phyloP scores from a whole-genome alignment of 2,329 filamentous ascomycete species.

The Scedosporium aurantiacum region DNA sequence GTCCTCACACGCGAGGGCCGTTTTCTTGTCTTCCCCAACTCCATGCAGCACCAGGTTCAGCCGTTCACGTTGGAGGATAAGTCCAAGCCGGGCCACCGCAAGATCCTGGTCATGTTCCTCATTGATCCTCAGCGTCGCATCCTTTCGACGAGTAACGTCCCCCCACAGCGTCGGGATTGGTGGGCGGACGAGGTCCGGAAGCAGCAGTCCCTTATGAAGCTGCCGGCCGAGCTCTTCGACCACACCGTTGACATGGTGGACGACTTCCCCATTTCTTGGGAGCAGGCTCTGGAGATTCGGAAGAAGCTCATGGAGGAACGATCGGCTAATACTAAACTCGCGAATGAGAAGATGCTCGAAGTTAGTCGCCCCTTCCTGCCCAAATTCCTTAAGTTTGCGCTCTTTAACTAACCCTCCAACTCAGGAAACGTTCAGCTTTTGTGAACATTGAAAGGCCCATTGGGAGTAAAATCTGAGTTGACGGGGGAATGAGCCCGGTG shows the following conservation, averaged over 20 bases:
- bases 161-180: slow-evolving; percentile 26
- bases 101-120: slow-evolving; percentile 47
- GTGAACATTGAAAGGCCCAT: neutral
- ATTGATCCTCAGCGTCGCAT: slow-evolving; percentile 43
- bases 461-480: no score
- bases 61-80: slow-evolving; percentile 37
- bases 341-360: neutral
- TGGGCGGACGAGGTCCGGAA: slow-evolving; percentile 35
- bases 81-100: slow-evolving; percentile 40
- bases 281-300: slow-evolving; percentile 26
- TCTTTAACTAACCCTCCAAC: neutral
- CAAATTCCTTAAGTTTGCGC: neutral
- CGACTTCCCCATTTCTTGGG: slow-evolving; percentile 14
- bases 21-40: slow-evolving; percentile 31
- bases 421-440: slow-evolving; percentile 3
- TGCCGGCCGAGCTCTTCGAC: slow-evolving; percentile 18
- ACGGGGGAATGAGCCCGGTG: no score
- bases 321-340: slow-evolving; percentile 9
- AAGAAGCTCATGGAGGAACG: slow-evolving; percentile 28
- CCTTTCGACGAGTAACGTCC: slow-evolving; percentile 30
- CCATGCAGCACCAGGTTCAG: slow-evolving; percentile 36
- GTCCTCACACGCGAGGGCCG: slow-evolving; percentile 29
- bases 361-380: neutral
- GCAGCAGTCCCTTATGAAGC: slow-evolving; percentile 12
- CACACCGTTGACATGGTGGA: slow-evolving; percentile 16